A percentile compares a stretch with the other conserved stretches of the same genome.
These are phyloP conservation scores for Colletotrichum aenigma DNA, from an alignment of 2,329 filamentous ascomycete genomes.

Conservation along the genomic window DNA sequence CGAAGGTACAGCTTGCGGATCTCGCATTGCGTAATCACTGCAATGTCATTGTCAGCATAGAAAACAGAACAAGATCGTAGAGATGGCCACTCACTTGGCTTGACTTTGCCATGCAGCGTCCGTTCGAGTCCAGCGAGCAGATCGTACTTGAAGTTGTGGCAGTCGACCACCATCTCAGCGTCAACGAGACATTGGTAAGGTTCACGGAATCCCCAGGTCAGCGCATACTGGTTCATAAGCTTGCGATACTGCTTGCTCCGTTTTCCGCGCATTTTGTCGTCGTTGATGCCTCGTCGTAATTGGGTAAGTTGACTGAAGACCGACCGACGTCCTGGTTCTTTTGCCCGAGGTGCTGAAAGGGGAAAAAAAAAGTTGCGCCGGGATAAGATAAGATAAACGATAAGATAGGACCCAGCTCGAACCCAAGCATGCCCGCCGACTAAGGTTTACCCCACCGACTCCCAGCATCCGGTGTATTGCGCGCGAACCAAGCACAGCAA, in stretches of 20 bases:
- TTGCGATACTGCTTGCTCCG: conserved; percentile 66
- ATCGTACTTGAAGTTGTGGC: conserved; percentile 87
- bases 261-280: conserved; percentile 51
- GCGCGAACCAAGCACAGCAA: not conserved
- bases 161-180: conserved; percentile 82
- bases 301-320: not conserved
- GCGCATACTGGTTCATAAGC: conserved; percentile 90
- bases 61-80: not conserved
- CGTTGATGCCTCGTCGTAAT: not conserved
- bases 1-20: conserved; percentile 78
- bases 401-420: conserved; percentile 17
- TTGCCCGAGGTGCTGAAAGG: conserved; percentile 14
- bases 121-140: conserved; percentile 76
- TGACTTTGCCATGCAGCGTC: conserved; percentile 86
- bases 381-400: not conserved
- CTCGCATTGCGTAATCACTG: conserved; percentile 81
- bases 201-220: conserved; percentile 88
- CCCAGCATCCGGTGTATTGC: not conserved
- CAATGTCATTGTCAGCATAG: not conserved
- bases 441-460: conserved; percentile 9
- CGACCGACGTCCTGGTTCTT: not conserved
- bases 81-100: conserved; percentile 65
- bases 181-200: conserved; percentile 94
- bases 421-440: not conserved
- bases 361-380: not conserved